Evolutionary conservation across 2,329 filamentous ascomycete genomes (phyloP), one percentile per base, ranked within the genome.

Genomic region (Colletotrichum acutatum): DNA sequence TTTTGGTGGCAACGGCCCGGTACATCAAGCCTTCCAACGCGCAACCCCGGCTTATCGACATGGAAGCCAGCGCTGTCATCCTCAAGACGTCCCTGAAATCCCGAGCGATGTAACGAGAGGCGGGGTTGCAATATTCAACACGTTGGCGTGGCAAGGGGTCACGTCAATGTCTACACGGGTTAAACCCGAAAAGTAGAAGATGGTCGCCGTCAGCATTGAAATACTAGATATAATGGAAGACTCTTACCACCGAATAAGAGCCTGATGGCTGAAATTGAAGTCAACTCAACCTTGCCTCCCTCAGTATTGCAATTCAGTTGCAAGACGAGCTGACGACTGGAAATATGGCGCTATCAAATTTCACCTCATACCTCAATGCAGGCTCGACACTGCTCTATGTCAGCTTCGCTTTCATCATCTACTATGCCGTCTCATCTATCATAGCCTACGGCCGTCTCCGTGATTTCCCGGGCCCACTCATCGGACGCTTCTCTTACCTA

Each of bases 401-500:
- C 37, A 30, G 42, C 56, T 22, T 26, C 4, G 52, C 34, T 7
- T 46, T 62, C 14, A 11, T 77, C 75, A 57, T 76, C 58, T 74
- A 72, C 58, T 74, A 74, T 1, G 34, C 63, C 2, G 6, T 74
- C n/a, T 77, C 78, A 7, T 78, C 75, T 4, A 74, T 75, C 42
- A 66, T 67, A 6, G 76, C 79, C 22, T 85, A 83, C 76, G 77
- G 70, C 30, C 71, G 49, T 1, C 71, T 74, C 12, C 57, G 71
- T 3, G 32, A 28, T 6, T 71, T 74, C 54, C 71, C 71, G 0
- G 71, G 71, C 14, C 71, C 68, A 1, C 22, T 64, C 28, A 56
- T 74, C 24, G 68, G 34, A 14, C 54, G 63, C n/a, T 72, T 74
- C 71, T 72, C 68, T 53, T 74, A 74, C 68, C 16, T 72, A n/a